Percentiles rank a stretch among this genome's conserved stretches.
These are phyloP conservation scores for Boehmeria nivea DNA, from an alignment of 306 rosid species.

Conservation along the genomic window DNA sequence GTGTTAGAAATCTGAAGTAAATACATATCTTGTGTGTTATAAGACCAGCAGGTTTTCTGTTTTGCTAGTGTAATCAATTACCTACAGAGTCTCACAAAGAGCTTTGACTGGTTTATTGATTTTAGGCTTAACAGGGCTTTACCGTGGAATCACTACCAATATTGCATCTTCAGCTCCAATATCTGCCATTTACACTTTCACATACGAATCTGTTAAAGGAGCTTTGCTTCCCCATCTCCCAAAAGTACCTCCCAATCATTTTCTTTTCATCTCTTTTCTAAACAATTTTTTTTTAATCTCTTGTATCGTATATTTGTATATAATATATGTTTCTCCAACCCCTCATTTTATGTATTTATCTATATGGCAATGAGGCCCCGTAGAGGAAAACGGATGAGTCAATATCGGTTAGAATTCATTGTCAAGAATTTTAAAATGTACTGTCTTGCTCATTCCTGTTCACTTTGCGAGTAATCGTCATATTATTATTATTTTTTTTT, in stretches of 20 bases:
- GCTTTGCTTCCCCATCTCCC: conserved; percentile 78
- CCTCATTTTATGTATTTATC: neutral
- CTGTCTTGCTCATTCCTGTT: conserved; percentile 7
- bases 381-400: neutral
- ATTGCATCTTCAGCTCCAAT: conserved; percentile 88
- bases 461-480: conserved; percentile 4
- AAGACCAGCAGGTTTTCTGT: conserved; percentile 18
- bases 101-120: no score
- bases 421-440: neutral
- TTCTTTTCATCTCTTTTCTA: conserved; percentile 7
- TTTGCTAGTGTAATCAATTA: conserved; percentile 13
- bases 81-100: no score
- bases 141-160: conserved; percentile 85
- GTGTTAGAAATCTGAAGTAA: conserved; percentile 2
- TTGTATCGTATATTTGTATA: neutral
- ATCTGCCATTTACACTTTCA: conserved; percentile 85
- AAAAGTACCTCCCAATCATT: conserved; percentile 44
- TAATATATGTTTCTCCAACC: conserved; percentile 9
- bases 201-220: conserved; percentile 88
- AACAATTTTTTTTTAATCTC: conserved; percentile 5
- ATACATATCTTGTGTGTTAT: conserved; percentile 4
- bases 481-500: no score
- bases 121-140: conserved; percentile 87
- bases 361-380: neutral
- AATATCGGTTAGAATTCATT: neutral